Evolutionary conservation across 1,284 basidiomycete species (phyloP).

Genomic region (Veloboletus limbatus): DNA sequence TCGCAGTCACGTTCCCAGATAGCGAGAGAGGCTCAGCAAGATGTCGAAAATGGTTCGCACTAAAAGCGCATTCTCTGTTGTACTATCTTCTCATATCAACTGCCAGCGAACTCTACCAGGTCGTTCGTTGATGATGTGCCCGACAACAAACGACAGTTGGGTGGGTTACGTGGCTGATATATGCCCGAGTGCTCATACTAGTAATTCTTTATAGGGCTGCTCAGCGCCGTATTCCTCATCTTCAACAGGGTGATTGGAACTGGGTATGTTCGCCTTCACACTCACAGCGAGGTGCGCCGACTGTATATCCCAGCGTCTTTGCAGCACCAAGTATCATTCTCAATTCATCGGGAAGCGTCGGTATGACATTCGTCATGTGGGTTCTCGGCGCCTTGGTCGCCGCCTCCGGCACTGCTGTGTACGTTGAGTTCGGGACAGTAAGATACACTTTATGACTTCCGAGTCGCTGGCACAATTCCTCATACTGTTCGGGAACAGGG

Average conservation of each 20-base stretch:
- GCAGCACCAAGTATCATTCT: conserved; percentile 71
- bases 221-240: conserved; percentile 65
- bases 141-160: conserved; percentile 41
- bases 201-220: conserved; percentile 39
- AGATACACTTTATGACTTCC: conserved; percentile 26
- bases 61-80: not conserved
- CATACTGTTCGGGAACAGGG: conserved; percentile 38
- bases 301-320: conserved; percentile 52
- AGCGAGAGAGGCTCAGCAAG: not conserved
- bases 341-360: conserved; percentile 60
- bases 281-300: not conserved
- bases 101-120: conserved; percentile 6
- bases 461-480: not conserved
- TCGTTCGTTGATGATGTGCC: conserved; percentile 41
- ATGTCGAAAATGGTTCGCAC: conserved; percentile 16
- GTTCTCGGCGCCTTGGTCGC: conserved; percentile 63
- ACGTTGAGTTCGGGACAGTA: conserved; percentile 71
- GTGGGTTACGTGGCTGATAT: conserved; percentile 25
- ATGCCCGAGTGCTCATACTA: not conserved
- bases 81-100: not conserved
- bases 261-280: conserved; percentile 43
- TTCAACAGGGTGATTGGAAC: conserved; percentile 79
- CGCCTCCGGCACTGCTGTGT: conserved; percentile 65
- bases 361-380: conserved; percentile 68
- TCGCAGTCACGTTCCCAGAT: not conserved